Evolutionary conservation across 768 basidiomycete species (phyloP), one percentile per base, ranked within the genome.

Genomic region (Thelephora aurantiotincta): DNA sequence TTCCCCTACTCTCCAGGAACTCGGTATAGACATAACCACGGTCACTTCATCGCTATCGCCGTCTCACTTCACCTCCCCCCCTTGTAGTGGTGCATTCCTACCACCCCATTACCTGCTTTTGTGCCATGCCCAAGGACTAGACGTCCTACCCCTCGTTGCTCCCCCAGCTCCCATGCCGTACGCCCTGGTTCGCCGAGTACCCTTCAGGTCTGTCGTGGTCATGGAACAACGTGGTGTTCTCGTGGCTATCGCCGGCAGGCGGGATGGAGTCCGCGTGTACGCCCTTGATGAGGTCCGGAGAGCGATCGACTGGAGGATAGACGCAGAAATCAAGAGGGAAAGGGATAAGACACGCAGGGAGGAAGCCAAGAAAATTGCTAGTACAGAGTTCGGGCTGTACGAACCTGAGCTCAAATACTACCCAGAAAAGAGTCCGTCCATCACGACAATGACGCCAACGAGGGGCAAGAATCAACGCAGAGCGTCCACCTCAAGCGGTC

Each of bases 161-260:
- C 86, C 88, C 0, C 88, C 86, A 1, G 70, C 77, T 12, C 70
- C 72, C 6, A 80, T 81, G 53, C 85, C 89, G 12, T 90, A 88
- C 61, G 79, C 88, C 9, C 71, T 91, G 22, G 80, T 91, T 19
- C 77, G 88, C 18, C 73, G 86, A 47, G 84, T 88, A 45, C 72
- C 74, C 33, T 91, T 91, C 63, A 90, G 88, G 58, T 78, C 74
- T 48, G 80, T 91, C n/a, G 83, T 91, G 0, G 82, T 91, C 12
- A 91, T 91, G 88, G 88, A 91, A 55, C 84, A 90, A 57, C 81
- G 88, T 26, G 88, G 87, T 6, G 86, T 91, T 0, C 66, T 91
- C n/a, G 88, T 91, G 7, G 87, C 88, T 11, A 88, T 91, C 51
- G 89, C 89, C 13, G 88, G 88, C 7, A 69, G 88, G 51, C 68